phyloP scores from a whole-genome alignment of 192 early-diverging fungal genomes.

The Phlyctochytrium bullatum region DNA sequence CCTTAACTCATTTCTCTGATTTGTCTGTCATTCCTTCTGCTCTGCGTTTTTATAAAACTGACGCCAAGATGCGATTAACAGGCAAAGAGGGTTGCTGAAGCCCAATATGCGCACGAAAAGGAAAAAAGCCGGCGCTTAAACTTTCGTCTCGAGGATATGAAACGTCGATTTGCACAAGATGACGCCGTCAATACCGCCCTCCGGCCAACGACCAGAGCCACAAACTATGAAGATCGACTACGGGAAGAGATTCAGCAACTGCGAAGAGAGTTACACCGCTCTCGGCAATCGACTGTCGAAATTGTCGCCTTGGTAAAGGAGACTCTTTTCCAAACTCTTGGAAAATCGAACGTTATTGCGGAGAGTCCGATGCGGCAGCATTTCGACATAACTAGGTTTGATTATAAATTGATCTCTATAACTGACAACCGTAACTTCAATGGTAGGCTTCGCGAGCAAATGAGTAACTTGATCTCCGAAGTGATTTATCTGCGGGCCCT shows the following conservation, averaged over 20 bases:
- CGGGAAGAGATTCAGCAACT: slow-evolving; percentile 27
- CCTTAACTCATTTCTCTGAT: background rate
- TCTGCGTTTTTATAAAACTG: slow-evolving; percentile 3
- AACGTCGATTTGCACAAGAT: slow-evolving; percentile 22
- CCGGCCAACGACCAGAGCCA: slow-evolving; percentile 15
- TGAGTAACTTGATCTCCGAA: slow-evolving; percentile 33
- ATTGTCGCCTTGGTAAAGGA: slow-evolving; percentile 26
- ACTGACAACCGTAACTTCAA: background rate
- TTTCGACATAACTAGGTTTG: slow-evolving; percentile 8
- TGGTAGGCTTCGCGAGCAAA: slow-evolving; percentile 17
- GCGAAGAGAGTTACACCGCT: slow-evolving; percentile 15
- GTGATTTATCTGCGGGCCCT: slow-evolving; percentile 36
- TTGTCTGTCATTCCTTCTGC: too few relatives aligned
- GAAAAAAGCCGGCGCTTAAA: slow-evolving; percentile 25
- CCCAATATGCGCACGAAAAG: slow-evolving; percentile 25
- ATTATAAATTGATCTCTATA: background rate
- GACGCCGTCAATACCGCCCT: slow-evolving; percentile 30
- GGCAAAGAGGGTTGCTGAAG: slow-evolving; percentile 14
- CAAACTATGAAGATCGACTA: slow-evolving; percentile 12
- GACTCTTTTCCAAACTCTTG: slow-evolving; percentile 28
- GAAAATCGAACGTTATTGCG: slow-evolving; percentile 13
- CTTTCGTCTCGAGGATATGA: slow-evolving; percentile 26
- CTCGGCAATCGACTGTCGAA: slow-evolving; percentile 20
- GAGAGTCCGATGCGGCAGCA: background rate
- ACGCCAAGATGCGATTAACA: background rate